These are phyloP conservation scores for Coprinopsis strossmayeri DNA, from an alignment of 768 basidiomycete species.

Conservation along the genomic window DNA sequence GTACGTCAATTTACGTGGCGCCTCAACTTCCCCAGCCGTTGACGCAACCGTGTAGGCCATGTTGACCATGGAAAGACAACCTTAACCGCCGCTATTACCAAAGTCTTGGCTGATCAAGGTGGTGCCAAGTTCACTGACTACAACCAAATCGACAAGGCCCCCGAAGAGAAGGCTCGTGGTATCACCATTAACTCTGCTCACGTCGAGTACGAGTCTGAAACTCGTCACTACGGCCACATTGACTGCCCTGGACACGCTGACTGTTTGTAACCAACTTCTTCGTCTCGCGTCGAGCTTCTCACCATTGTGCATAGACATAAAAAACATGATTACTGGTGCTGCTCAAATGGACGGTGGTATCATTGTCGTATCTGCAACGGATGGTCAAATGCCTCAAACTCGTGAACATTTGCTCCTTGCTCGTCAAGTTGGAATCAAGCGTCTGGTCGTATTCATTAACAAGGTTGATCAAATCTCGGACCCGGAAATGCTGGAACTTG, in stretches of 20 bases:
- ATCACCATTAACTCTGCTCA: slow-evolving; percentile 99
- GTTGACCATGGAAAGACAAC: slow-evolving; percentile 99
- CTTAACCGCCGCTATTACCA: slow-evolving; percentile 92
- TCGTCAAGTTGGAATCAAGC: slow-evolving; percentile 96
- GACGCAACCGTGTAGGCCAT: slow-evolving; percentile 48
- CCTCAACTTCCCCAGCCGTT: neutral
- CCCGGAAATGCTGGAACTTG: slow-evolving; percentile 97
- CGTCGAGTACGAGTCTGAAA: slow-evolving; percentile 93
- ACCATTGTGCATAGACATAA: slow-evolving; percentile 58
- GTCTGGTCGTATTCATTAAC: slow-evolving; percentile 98
- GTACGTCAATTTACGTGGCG: slow-evolving; percentile 29
- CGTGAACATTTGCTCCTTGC: slow-evolving; percentile 96
- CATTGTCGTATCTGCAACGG: slow-evolving; percentile 95
- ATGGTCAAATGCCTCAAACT: slow-evolving; percentile 99
- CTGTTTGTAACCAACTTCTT: slow-evolving; percentile 43
- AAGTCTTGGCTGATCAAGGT: slow-evolving; percentile 73
- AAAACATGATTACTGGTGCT: slow-evolving; percentile 99
- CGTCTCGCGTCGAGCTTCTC: slow-evolving; percentile 1
- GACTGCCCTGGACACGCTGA: slow-evolving; percentile 97
- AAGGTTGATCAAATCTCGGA: slow-evolving; percentile 96
- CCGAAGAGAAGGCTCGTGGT: slow-evolving; percentile 98
- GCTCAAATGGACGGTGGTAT: slow-evolving; percentile 97
- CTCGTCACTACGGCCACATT: slow-evolving; percentile 94
- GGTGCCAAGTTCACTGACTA: slow-evolving; percentile 92
- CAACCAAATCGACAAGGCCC: slow-evolving; percentile 96